A percentile compares a stretch with the other conserved stretches of the same genome.
Evolutionary conservation across 1,139 yeast species (phyloP).

Genomic region (Saccharomycopsis hybrid): DNA sequence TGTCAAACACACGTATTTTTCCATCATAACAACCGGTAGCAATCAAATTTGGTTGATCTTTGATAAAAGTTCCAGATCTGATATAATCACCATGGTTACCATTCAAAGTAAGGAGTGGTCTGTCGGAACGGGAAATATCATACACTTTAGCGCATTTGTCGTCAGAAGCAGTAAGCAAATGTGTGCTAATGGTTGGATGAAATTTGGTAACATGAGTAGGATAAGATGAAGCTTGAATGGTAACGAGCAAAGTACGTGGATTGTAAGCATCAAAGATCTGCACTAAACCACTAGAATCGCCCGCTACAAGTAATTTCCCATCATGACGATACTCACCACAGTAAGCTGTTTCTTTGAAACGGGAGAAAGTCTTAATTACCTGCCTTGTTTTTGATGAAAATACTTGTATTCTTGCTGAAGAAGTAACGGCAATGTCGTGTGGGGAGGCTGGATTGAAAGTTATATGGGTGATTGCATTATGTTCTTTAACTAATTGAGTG

Average conservation of each 20-base stretch:
- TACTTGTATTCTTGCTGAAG: conserved; percentile 86
- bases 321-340: conserved; percentile 78
- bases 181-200: conserved; percentile 66
- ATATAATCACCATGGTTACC: conserved; percentile 76
- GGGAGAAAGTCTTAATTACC: conserved; percentile 78
- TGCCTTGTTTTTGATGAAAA: conserved; percentile 91
- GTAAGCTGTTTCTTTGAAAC: conserved; percentile 89
- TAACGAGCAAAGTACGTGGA: conserved; percentile 73
- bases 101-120: conserved; percentile 62
- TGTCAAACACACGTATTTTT: conserved; percentile 75
- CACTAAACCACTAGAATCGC: conserved; percentile 83
- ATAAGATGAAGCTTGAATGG: conserved; percentile 73
- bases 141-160: conserved; percentile 81
- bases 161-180: conserved; percentile 83
- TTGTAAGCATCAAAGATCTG: conserved; percentile 76
- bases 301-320: conserved; percentile 78
- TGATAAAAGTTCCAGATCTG: conserved; percentile 74
- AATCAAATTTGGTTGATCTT: conserved; percentile 63
- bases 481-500: conserved; percentile 89
- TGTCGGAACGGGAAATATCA: conserved; percentile 74
- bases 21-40: conserved; percentile 97
- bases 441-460: conserved; percentile 83
- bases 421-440: conserved; percentile 89
- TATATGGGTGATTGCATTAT: conserved; percentile 83
- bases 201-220: conserved; percentile 95